phyloP scores from a whole-genome alignment of 225 moss, liverwort and hornwort genomes.

The Lunularia cruciata region DNA sequence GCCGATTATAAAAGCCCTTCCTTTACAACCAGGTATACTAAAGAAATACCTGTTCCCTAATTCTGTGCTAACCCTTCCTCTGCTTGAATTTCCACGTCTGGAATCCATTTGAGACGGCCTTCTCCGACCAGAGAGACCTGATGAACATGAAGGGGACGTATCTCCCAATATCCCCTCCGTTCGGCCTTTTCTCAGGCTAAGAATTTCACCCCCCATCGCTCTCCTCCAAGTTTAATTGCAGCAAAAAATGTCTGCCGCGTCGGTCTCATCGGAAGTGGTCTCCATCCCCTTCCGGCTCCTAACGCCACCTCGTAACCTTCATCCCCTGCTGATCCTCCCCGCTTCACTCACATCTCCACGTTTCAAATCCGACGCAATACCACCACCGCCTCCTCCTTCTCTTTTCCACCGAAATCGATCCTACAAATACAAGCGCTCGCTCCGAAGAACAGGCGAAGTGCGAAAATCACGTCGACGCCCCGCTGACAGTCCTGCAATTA shows the following conservation, averaged over 20 bases:
- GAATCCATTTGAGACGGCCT: constrained; percentile 6
- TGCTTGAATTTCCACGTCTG: constrained; percentile 18
- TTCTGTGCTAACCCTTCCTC: constrained; percentile 6
- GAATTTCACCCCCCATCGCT: constrained; percentile 23
- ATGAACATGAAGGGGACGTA: constrained; percentile 30
- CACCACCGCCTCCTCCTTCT: neutral
- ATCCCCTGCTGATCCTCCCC: neutral
- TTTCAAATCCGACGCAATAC: too few relatives aligned
- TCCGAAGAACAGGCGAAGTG: neutral
- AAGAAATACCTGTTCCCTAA: constrained; percentile 11
- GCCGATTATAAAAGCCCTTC: constrained; percentile 26
- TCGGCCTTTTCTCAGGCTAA: constrained; percentile 1
- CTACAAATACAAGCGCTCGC: too few relatives aligned
- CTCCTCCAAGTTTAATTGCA: neutral
- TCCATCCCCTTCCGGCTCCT: neutral
- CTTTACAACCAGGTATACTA: constrained; percentile 19
- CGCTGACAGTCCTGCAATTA: too few relatives aligned
- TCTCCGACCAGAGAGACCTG: constrained; percentile 1
- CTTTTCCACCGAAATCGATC: neutral
- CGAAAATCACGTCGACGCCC: too few relatives aligned
- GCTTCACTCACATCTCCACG: neutral
- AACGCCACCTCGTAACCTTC: neutral
- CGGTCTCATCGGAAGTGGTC: neutral
- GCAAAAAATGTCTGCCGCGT: neutral
- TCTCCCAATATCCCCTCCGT: constrained; percentile 12